A percentile compares a stretch with the other conserved stretches of the same genome.
These are phyloP conservation scores for Melastoma malabathricum DNA, from an alignment of 345 rosid species.

Conservation along the genomic window DNA sequence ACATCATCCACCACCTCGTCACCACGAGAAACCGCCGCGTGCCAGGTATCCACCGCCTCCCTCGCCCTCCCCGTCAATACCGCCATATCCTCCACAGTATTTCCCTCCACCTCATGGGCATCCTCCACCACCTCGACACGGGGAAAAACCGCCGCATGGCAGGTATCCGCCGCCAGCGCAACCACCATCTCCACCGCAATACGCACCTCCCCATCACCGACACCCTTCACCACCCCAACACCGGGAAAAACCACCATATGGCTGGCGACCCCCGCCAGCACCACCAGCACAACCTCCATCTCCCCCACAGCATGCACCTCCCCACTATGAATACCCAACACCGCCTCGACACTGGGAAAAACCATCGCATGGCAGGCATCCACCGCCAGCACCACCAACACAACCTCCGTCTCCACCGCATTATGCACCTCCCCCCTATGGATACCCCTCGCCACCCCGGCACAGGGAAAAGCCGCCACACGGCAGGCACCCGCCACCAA, in stretches of 20 bases:
- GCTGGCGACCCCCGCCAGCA: background rate
- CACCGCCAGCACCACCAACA: slow-evolving; percentile 1
- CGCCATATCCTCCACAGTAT: background rate
- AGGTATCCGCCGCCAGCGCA: background rate
- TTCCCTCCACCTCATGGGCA: background rate
- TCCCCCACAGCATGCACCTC: background rate
- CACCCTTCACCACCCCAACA: background rate
- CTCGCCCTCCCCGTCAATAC: too few species aligned
- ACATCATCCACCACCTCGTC: slow-evolving; percentile 1
- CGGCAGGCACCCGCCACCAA: slow-evolving; percentile 3
- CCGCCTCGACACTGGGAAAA: background rate
- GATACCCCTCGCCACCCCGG: slow-evolving; percentile 1
- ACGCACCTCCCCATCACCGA: background rate
- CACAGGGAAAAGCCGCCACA: slow-evolving; percentile 4
- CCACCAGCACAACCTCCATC: background rate
- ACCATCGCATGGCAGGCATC: slow-evolving; percentile 2
- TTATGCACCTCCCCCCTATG: background rate
- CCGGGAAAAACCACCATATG: background rate
- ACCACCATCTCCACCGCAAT: background rate
- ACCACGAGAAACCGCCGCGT: background rate
- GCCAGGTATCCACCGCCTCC: background rate
- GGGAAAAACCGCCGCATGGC: background rate
- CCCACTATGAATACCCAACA: background rate
- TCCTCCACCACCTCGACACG: background rate
- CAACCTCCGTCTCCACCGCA: background rate